phyloP scores from a whole-genome alignment of 2,329 filamentous ascomycete genomes.

The Diaporthe humulicola region DNA sequence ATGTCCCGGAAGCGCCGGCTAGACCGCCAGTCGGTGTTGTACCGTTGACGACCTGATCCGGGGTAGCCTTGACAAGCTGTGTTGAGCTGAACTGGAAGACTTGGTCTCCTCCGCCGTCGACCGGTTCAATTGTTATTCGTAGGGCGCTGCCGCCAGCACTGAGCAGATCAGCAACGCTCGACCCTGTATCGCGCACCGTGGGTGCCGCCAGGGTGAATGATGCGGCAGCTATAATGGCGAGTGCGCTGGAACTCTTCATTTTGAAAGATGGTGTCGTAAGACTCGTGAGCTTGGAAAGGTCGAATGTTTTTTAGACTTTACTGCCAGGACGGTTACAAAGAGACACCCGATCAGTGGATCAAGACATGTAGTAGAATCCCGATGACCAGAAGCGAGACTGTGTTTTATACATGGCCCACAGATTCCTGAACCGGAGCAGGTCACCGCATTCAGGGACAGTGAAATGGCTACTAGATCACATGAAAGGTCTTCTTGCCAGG shows the following conservation, averaged over 20 bases:
- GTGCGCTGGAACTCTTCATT: background rate
- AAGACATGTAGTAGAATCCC: too few relatives aligned
- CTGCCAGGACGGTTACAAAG: too few relatives aligned
- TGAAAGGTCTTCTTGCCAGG: background rate
- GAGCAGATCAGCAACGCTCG: background rate
- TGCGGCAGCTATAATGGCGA: background rate
- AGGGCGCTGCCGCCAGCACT: background rate
- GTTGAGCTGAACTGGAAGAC: slow-evolving; percentile 57
- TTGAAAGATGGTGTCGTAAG: background rate
- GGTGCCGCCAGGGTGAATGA: slow-evolving; percentile 8
- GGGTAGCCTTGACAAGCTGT: slow-evolving; percentile 59
- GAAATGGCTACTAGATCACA: background rate
- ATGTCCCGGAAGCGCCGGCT: slow-evolving; percentile 58
- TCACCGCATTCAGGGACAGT: background rate
- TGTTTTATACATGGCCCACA: background rate
- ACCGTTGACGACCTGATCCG: slow-evolving; percentile 60
- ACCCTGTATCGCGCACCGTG: background rate
- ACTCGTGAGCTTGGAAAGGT: background rate
- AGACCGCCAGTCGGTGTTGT: slow-evolving; percentile 50
- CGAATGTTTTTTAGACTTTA: too few relatives aligned
- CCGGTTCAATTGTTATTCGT: background rate
- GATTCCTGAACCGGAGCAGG: background rate
- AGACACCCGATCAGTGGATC: background rate
- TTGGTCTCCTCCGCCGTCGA: background rate
- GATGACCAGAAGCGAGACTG: background rate